These are phyloP conservation scores for Neurospora crassa DNA, from an alignment of 2,329 filamentous ascomycete species.

Conservation along the genomic window DNA sequence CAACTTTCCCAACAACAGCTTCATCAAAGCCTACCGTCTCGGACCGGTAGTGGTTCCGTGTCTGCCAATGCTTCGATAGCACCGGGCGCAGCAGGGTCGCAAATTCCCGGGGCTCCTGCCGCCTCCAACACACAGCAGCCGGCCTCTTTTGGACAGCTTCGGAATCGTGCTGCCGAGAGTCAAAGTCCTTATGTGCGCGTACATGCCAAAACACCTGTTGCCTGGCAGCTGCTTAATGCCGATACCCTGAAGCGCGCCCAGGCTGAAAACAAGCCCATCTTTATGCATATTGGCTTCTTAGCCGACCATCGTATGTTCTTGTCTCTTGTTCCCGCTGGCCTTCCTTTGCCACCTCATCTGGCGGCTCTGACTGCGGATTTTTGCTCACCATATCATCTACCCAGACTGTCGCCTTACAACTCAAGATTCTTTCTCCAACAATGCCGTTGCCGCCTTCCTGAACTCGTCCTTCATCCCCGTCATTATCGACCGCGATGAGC, in stretches of 20 bases:
- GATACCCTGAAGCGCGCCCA: constrained; percentile 69
- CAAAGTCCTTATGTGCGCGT: constrained; percentile 53
- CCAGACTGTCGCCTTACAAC: constrained; percentile 83
- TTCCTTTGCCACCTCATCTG: background rate
- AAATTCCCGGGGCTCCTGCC: background rate
- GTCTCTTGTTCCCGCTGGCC: background rate
- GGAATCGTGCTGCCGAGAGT: constrained; percentile 29
- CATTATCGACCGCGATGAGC: constrained; percentile 86
- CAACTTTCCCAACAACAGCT: background rate
- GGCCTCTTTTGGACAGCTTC: constrained; percentile 13
- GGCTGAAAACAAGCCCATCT: constrained; percentile 77
- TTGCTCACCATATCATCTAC: background rate
- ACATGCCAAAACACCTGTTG: constrained; percentile 73
- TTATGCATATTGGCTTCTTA: constrained; percentile 88
- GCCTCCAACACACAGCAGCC: background rate
- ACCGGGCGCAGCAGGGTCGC: background rate
- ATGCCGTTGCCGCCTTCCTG: constrained; percentile 68
- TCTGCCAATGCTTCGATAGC: background rate
- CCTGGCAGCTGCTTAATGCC: constrained; percentile 82
- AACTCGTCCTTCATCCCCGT: constrained; percentile 86
- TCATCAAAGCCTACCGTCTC: background rate
- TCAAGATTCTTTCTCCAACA: constrained; percentile 80
- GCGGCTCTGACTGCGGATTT: background rate
- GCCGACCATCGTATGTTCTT: constrained; percentile 77
- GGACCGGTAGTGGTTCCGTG: background rate